These are phyloP conservation scores for Astragalus membranaceus DNA, from an alignment of 306 rosid species.

Conservation along the genomic window DNA sequence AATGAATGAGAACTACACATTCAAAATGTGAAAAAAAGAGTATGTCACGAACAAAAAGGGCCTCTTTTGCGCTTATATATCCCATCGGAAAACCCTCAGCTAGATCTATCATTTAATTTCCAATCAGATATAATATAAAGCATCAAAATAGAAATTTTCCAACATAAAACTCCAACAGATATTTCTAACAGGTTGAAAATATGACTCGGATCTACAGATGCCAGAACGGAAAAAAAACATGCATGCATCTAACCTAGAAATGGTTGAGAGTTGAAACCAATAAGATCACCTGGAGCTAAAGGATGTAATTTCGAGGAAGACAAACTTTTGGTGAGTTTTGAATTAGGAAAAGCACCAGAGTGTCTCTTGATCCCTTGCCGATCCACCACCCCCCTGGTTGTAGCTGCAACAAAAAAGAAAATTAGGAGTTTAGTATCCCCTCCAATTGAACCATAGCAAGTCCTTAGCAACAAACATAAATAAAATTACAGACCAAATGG, in stretches of 20 bases:
- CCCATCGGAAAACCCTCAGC: neutral
- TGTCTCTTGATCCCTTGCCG: conserved; percentile 50
- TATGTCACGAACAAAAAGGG: neutral
- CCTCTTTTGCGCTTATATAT: neutral
- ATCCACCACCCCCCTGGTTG: conserved; percentile 46
- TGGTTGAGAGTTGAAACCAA: neutral
- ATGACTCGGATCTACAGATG: neutral
- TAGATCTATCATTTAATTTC: neutral
- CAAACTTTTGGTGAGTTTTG: conserved; percentile 48
- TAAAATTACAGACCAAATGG: conserved; percentile 63
- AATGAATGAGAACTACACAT: conserved; percentile 19
- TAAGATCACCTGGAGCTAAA: conserved; percentile 51
- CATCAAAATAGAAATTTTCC: neutral
- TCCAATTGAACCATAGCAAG: neutral
- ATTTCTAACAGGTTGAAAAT: conserved; percentile 11
- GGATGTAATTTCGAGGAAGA: conserved; percentile 54
- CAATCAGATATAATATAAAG: neutral
- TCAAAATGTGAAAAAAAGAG: neutral
- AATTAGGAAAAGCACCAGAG: conserved; percentile 46
- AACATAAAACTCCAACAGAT: neutral
- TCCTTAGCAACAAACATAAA: neutral
- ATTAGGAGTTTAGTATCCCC: conserved; percentile 6
- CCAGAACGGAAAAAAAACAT: neutral
- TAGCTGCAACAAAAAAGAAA: conserved; percentile 35
- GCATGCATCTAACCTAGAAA: neutral